phyloP scores from a whole-genome alignment of 441 rosid genomes.

The Bruguiera hainesii region DNA sequence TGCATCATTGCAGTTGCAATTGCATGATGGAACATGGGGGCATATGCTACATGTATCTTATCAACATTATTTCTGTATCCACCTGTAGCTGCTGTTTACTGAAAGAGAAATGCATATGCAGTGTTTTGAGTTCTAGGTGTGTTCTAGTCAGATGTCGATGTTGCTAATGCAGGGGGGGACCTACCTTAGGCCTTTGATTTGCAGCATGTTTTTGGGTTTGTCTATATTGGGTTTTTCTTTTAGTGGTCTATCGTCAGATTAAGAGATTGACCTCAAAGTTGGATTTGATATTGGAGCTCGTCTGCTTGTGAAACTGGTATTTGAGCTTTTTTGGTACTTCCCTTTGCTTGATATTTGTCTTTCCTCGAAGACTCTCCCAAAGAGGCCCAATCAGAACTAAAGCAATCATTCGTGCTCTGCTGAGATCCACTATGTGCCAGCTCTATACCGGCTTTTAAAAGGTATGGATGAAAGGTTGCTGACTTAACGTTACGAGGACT shows the following conservation, averaged over 20 bases:
- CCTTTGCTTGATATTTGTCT: constrained; percentile 11
- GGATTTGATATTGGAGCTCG: constrained; percentile 18
- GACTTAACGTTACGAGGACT: too few species aligned
- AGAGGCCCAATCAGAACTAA: constrained; percentile 20
- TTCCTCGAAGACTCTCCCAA: constrained; percentile 8
- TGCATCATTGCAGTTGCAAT: constrained; percentile 26
- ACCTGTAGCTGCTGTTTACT: constrained; percentile 22
- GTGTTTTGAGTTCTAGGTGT: constrained; percentile 13
- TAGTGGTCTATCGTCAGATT: constrained; percentile 21
- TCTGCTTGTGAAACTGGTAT: constrained; percentile 31
- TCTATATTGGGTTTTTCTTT: constrained; percentile 5
- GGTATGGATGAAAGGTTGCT: too few species aligned
- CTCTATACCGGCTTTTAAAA: too few species aligned
- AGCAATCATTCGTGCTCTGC: constrained; percentile 22
- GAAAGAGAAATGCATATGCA: constrained; percentile 22
- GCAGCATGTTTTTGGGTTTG: background rate
- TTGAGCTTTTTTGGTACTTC: constrained; percentile 14
- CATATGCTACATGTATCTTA: background rate
- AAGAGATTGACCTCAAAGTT: constrained; percentile 13
- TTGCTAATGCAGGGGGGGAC: constrained; percentile 9
- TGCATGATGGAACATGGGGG: too few species aligned
- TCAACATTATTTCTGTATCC: constrained; percentile 15
- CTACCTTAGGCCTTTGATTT: background rate
- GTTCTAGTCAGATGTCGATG: constrained; percentile 3
- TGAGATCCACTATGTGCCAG: too few species aligned